phyloP scores from a whole-genome alignment of 331 rosid species.

The Stylosanthes scabra region DNA sequence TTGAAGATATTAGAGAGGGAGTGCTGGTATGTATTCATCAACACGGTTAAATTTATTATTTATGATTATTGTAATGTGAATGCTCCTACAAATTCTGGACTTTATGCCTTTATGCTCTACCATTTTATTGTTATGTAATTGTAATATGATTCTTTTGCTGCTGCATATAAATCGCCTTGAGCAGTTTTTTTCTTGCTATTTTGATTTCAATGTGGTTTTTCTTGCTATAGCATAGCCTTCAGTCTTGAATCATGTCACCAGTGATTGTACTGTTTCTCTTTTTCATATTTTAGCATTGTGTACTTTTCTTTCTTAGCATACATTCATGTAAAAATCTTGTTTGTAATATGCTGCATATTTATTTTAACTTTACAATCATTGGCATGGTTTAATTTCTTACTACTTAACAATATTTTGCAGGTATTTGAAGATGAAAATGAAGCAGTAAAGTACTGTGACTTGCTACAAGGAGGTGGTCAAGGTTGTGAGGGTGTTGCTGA shows the following conservation, averaged over 20 bases:
- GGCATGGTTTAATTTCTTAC: not conserved
- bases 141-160: slow-evolving; percentile 15
- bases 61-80: too few relatives aligned
- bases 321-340: slow-evolving; percentile 4
- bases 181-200: too few relatives aligned
- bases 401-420: slow-evolving; percentile 47
- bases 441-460: slow-evolving; percentile 86
- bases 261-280: not conserved
- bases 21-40: slow-evolving; percentile 69
- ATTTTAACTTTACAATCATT: slow-evolving; percentile 13
- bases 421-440: slow-evolving; percentile 94
- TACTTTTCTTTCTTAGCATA: not conserved
- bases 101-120: too few relatives aligned
- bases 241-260: not conserved
- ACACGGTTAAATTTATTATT: not conserved
- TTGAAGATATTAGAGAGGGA: slow-evolving; percentile 95
- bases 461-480: slow-evolving; percentile 86
- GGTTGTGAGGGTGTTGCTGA: slow-evolving; percentile 97
- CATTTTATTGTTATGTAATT: too few relatives aligned
- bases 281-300: not conserved
- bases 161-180: too few relatives aligned
- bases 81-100: too few relatives aligned
- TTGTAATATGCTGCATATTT: not conserved
- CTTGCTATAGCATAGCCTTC: not conserved
- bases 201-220: not conserved